Evolutionary conservation across 805 yeast genomes (phyloP).

Genomic region (Pichia manshurica): DNA sequence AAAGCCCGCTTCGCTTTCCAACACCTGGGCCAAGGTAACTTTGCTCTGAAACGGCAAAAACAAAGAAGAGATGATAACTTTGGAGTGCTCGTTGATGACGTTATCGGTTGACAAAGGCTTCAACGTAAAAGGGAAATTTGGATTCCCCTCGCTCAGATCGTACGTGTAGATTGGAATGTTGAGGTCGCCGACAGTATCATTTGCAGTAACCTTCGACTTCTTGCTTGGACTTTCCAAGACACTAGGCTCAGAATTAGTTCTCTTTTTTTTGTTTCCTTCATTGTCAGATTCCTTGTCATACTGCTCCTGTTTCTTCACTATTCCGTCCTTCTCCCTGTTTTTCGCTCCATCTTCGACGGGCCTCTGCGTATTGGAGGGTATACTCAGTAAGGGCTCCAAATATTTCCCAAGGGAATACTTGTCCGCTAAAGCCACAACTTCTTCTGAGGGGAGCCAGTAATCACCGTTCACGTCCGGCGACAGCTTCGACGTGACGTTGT

Average conservation of each 20-base stretch:
- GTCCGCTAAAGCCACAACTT: not conserved
- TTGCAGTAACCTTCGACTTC: constrained; percentile 14
- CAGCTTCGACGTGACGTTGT: not conserved
- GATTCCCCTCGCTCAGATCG: constrained; percentile 34
- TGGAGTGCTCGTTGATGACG: constrained; percentile 26
- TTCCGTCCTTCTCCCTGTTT: no score
- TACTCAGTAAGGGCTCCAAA: not conserved
- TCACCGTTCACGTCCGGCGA: constrained; percentile 3
- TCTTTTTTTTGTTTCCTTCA: not conserved
- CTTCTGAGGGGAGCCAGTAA: constrained; percentile 1
- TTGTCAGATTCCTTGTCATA: not conserved
- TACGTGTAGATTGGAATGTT: constrained; percentile 25
- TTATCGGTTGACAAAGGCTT: constrained; percentile 35
- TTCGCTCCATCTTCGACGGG: not conserved
- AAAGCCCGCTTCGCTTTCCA: not conserved
- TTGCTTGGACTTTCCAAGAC: constrained; percentile 30
- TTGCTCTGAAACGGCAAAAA: constrained; percentile 40
- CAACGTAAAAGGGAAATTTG: constrained; percentile 43
- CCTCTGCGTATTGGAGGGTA: not conserved
- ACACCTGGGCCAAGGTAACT: constrained; percentile 16
- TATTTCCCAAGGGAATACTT: not conserved
- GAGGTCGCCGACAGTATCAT: not conserved
- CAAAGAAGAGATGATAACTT: constrained; percentile 42
- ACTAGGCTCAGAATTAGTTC: not conserved
- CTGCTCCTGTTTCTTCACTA: no score